Evolutionary conservation across 192 early-diverging fungal genomes (phyloP).

Genomic region (Jimgerdemannia flammicorona): DNA sequence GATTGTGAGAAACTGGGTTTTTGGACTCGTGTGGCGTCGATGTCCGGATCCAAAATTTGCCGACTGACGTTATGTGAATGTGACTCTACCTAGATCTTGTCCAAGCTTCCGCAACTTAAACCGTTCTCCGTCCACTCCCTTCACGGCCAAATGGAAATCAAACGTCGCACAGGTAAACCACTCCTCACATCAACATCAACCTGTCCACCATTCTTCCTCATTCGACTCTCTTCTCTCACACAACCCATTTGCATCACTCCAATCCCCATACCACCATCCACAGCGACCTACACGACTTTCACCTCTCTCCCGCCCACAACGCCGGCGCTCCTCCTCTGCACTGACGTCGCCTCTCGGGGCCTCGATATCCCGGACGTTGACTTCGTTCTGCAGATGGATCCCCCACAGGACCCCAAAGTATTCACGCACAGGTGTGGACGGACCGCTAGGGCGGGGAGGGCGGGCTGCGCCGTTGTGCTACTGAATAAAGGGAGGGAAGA

Average conservation of each 20-base stretch:
- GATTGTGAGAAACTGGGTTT: too few relatives aligned
- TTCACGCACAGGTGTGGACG: slow-evolving; percentile 96
- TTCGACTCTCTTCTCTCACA: slow-evolving; percentile 8
- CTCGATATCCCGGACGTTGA: slow-evolving; percentile 96
- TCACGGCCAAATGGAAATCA: slow-evolving; percentile 93
- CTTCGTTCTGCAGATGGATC: slow-evolving; percentile 90
- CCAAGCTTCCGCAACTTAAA: slow-evolving; percentile 41
- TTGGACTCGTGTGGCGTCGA: too few relatives aligned
- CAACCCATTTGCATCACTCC: slow-evolving; percentile 11
- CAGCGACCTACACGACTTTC: slow-evolving; percentile 59
- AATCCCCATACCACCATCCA: slow-evolving; percentile 38
- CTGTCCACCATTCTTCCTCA: neutral
- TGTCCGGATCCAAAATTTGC: neutral
- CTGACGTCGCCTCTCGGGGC: slow-evolving; percentile 94
- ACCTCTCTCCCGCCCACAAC: slow-evolving; percentile 56
- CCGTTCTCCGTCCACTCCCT: slow-evolving; percentile 63
- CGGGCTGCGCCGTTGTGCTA: slow-evolving; percentile 85
- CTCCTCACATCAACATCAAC: slow-evolving; percentile 6
- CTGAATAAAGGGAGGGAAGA: slow-evolving; percentile 81
- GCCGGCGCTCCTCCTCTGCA: slow-evolving; percentile 82
- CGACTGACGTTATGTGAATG: neutral
- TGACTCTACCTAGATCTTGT: slow-evolving; percentile 35
- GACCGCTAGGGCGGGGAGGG: slow-evolving; percentile 83
- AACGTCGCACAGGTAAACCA: slow-evolving; percentile 55
- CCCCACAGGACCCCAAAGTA: slow-evolving; percentile 93